phyloP scores from a whole-genome alignment of 176 grass and related monocot species.

The Coix lacrymajobi region DNA sequence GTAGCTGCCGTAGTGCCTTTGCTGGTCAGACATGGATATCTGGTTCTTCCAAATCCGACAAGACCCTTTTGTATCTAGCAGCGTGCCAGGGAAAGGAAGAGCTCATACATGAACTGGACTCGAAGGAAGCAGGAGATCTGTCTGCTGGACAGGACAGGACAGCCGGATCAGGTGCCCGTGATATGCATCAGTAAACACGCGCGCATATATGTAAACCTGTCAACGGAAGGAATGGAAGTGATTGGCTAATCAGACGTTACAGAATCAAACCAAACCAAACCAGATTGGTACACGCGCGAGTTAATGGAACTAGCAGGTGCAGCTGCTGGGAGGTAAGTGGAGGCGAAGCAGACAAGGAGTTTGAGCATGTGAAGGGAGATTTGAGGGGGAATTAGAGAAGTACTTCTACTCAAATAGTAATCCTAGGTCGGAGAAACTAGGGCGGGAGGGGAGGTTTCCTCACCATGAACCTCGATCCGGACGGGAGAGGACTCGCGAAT shows the following conservation, averaged over 20 bases:
- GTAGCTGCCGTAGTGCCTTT: neutral
- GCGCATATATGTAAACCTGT: constrained; percentile 6
- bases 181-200: neutral
- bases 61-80: neutral
- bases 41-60: neutral
- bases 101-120: neutral
- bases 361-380: neutral
- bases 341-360: neutral
- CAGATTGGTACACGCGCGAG: neutral
- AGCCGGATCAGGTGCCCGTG: neutral
- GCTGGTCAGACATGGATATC: constrained; percentile 21
- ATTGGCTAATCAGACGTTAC: neutral
- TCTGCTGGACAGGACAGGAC: neutral
- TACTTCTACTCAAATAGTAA: neutral
- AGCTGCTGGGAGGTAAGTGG: neutral
- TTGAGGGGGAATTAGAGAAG: neutral
- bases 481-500: neutral
- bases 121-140: neutral
- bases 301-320: neutral
- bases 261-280: neutral
- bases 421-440: neutral
- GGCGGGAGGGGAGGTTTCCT: neutral
- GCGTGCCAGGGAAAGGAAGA: neutral
- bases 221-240: neutral
- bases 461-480: neutral